Conservation (phyloP, 139 green algal genomes). For the Closterium sp. region DNA sequence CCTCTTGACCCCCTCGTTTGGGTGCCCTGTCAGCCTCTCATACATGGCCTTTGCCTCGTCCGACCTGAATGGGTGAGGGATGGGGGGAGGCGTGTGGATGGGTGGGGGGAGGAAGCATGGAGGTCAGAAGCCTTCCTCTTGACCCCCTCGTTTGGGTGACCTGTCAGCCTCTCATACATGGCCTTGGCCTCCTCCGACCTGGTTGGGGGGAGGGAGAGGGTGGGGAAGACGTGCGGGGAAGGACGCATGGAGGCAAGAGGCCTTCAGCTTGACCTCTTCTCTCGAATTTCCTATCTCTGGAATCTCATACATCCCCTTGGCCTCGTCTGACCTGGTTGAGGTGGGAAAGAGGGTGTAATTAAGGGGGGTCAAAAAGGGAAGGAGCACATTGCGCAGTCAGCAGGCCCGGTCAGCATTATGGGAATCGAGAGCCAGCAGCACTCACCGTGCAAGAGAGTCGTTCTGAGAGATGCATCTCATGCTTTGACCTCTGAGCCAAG, state of each 20-base stretch:
- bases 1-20: slow-evolving; percentile 4
- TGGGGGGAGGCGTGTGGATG: background rate
- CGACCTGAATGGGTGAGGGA: background rate
- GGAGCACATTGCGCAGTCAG: no score
- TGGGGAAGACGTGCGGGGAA: no score
- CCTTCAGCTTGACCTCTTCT: no score
- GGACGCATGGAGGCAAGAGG: no score
- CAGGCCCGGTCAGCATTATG: no score
- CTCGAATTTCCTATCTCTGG: slow-evolving; percentile 1
- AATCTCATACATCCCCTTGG: slow-evolving; percentile 8
- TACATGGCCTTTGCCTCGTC: background rate
- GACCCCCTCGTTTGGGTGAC: slow-evolving; percentile 4
- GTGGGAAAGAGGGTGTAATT: no score
- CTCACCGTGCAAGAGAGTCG: background rate
- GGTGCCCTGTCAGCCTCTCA: background rate
- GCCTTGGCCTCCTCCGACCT: background rate
- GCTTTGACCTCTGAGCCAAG: background rate
- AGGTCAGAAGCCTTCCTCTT: no score
- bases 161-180: background rate
- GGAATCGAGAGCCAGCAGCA: no score
- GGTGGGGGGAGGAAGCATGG: no score
- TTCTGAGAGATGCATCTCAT: background rate
- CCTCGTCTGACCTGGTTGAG: no score
- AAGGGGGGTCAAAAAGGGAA: no score
- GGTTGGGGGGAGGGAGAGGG: no score